A percentile compares a stretch with the other conserved stretches of the same genome.
Conservation (phyloP, 1,284 basidiomycete genomes). For the Cryptococcus sp. region DNA sequence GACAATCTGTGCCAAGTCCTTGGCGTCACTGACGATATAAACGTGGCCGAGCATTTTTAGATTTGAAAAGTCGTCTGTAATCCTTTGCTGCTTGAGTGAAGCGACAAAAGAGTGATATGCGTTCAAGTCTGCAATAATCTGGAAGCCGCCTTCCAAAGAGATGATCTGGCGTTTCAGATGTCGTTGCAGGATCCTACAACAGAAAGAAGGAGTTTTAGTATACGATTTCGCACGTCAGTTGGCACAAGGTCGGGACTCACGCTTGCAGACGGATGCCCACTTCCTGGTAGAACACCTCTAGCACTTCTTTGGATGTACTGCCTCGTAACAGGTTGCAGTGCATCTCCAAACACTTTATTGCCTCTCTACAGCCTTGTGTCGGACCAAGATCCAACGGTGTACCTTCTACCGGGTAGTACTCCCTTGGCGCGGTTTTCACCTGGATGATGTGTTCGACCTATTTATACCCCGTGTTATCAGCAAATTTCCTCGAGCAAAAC, state of each 20-base stretch:
- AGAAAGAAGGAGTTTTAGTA: no score
- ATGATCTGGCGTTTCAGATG: conserved; percentile 97
- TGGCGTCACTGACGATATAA: conserved; percentile 80
- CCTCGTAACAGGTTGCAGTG: conserved; percentile 90
- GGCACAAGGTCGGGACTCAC: conserved; percentile 56
- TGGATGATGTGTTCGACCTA: conserved; percentile 91
- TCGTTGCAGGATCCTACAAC: conserved; percentile 80
- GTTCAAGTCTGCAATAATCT: conserved; percentile 94
- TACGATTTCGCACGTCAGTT: not conserved
- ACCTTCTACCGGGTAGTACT: conserved; percentile 86
- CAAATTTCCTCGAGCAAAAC: conserved; percentile 40
- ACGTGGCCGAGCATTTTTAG: conserved; percentile 96
- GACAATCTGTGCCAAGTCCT: conserved; percentile 91
- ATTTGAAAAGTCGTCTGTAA: conserved; percentile 84
- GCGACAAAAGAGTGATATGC: conserved; percentile 85
- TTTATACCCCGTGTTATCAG: conserved; percentile 1
- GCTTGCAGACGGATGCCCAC: conserved; percentile 87
- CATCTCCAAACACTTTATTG: conserved; percentile 79
- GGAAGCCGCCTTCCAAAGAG: conserved; percentile 87
- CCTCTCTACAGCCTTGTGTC: conserved; percentile 80
- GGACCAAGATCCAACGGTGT: conserved; percentile 73
- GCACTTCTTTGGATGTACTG: conserved; percentile 90
- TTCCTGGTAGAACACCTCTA: conserved; percentile 97
- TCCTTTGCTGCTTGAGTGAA: conserved; percentile 66
- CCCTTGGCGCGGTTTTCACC: conserved; percentile 76